Conservation (phyloP, 345 rosid genomes). For the Gossypium ekmanianum region DNA sequence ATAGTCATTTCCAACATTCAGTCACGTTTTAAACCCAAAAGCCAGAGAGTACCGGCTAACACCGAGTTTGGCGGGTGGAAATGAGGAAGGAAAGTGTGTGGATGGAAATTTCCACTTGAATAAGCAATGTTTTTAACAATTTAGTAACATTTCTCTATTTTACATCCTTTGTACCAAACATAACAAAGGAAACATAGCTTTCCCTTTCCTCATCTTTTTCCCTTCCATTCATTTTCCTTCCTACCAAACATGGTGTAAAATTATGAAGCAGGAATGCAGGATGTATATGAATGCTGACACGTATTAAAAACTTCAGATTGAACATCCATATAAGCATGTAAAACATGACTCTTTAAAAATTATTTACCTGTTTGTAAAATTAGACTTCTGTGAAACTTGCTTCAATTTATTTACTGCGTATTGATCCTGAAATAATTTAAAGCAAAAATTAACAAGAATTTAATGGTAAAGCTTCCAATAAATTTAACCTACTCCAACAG, state of each 20-base stretch:
- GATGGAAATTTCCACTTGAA: background rate
- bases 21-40: background rate
- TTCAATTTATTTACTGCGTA: constrained; percentile 71
- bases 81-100: background rate
- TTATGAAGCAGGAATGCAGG: background rate
- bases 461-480: background rate
- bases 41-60: background rate
- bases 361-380: constrained; percentile 77
- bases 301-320: background rate
- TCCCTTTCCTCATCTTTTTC: too few relatives aligned
- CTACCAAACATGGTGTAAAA: background rate
- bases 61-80: background rate
- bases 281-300: background rate
- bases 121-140: too few relatives aligned
- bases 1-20: background rate
- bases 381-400: constrained; percentile 64
- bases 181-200: too few relatives aligned
- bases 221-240: too few relatives aligned
- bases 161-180: too few relatives aligned
- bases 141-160: too few relatives aligned
- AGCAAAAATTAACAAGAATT: constrained; percentile 14
- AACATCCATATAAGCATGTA: background rate
- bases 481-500: background rate
- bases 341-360: background rate
- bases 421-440: constrained; percentile 58